A percentile compares a stretch with the other conserved stretches of the same genome.
These are phyloP conservation scores for Fusarium napiforme DNA, from an alignment of 2,329 filamentous ascomycete genomes.

Conservation along the genomic window DNA sequence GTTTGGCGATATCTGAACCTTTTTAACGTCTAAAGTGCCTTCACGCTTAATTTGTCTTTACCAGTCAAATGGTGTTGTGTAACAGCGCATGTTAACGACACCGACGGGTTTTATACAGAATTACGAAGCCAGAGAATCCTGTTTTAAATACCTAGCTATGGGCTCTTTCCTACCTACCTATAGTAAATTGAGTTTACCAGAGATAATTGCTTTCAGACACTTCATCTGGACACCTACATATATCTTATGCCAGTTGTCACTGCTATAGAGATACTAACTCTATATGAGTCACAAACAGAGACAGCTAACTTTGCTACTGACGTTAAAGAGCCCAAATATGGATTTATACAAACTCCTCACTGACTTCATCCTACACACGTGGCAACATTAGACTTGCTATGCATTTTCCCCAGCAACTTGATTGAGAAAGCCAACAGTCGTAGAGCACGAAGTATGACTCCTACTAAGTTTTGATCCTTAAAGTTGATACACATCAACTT, in stretches of 20 bases:
- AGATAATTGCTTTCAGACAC: background rate
- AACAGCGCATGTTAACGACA: background rate
- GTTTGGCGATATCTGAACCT: background rate
- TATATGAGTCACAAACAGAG: background rate
- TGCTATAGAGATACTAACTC: background rate
- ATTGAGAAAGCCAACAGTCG: background rate
- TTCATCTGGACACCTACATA: background rate
- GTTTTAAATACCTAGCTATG: background rate
- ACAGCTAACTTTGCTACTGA: background rate
- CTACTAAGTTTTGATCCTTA: background rate
- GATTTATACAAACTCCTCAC: background rate
- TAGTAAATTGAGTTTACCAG: background rate
- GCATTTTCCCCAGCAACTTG: background rate
- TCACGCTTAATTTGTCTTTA: background rate
- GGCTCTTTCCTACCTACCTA: background rate
- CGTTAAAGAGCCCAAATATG: background rate
- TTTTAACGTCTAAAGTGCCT: background rate
- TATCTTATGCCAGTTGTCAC: background rate
- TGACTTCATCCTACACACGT: constrained; percentile 7
- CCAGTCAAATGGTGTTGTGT: background rate
- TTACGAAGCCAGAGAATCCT: background rate
- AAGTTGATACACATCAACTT: background rate
- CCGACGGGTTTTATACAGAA: background rate
- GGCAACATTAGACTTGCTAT: constrained; percentile 3
- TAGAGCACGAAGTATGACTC: background rate